Evolutionary conservation across 2,329 filamentous ascomycete genomes (phyloP).

Genomic region (Aaosphaeria arxii): DNA sequence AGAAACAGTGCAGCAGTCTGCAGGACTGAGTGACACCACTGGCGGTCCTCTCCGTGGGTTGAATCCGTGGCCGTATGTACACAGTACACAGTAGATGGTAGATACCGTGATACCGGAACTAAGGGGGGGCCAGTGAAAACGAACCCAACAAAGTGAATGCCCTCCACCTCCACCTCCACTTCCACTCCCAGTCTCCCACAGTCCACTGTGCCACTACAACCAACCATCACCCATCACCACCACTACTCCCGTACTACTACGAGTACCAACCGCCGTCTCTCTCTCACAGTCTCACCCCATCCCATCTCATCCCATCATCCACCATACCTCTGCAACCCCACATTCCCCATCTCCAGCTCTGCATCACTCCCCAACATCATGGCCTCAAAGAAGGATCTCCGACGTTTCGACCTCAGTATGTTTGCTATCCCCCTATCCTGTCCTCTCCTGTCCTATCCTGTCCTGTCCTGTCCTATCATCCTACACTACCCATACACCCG

Average conservation of each 20-base stretch:
- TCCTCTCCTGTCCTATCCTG: not conserved
- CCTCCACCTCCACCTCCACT: too few relatives aligned
- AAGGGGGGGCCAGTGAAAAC: too few relatives aligned
- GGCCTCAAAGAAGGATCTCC: slow-evolving; percentile 73
- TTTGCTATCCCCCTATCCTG: slow-evolving; percentile 1
- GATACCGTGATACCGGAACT: too few relatives aligned
- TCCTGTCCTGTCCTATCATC: not conserved
- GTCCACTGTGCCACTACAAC: not conserved
- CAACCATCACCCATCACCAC: not conserved
- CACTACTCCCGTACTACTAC: not conserved
- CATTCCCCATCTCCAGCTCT: not conserved
- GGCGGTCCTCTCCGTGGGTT: too few relatives aligned
- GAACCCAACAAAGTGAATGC: too few relatives aligned
- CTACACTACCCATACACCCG: not conserved
- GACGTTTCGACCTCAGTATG: slow-evolving; percentile 68
- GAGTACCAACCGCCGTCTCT: not conserved
- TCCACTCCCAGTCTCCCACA: too few relatives aligned
- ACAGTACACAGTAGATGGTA: too few relatives aligned
- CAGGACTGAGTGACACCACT: too few relatives aligned
- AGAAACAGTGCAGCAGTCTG: too few relatives aligned
- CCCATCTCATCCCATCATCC: slow-evolving; percentile 4
- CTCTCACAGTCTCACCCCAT: not conserved
- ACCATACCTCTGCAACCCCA: slow-evolving; percentile 11
- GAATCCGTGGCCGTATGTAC: too few relatives aligned
- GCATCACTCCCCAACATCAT: slow-evolving; percentile 42